Percentiles rank a stretch among this genome's conserved stretches.
Evolutionary conservation across 106 monocot genomes (phyloP).

Genomic region (Cymbidium sinense): DNA sequence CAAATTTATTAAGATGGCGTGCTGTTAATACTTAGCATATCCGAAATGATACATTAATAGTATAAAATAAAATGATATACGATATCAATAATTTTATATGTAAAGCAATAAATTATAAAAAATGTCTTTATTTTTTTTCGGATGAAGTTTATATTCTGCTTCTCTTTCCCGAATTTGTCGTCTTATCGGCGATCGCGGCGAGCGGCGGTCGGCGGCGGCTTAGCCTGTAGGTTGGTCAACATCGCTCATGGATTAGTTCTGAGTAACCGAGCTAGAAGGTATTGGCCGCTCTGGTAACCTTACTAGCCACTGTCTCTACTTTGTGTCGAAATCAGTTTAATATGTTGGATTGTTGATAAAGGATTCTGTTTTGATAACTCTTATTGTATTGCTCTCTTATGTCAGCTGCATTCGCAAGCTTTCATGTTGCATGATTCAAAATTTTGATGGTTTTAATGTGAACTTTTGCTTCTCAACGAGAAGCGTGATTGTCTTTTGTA

Average conservation of each 20-base stretch:
- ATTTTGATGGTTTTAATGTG: background rate
- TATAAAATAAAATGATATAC: no score
- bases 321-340: background rate
- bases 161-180: no score
- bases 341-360: background rate
- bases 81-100: no score
- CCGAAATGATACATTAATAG: no score
- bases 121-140: no score
- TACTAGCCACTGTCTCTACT: background rate
- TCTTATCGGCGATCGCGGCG: background rate
- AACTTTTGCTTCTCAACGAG: no score
- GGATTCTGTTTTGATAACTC: background rate
- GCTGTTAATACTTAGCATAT: no score
- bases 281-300: background rate
- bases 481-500: no score
- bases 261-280: background rate
- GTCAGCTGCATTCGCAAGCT: background rate
- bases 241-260: background rate
- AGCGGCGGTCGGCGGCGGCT: no score
- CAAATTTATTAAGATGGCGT: no score
- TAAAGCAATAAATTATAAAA: no score
- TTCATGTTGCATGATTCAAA: background rate
- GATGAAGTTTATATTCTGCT: no score
- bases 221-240: background rate
- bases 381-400: background rate